phyloP scores from a whole-genome alignment of 495 filamentous ascomycete genomes.

The Podospora fimiseda region DNA sequence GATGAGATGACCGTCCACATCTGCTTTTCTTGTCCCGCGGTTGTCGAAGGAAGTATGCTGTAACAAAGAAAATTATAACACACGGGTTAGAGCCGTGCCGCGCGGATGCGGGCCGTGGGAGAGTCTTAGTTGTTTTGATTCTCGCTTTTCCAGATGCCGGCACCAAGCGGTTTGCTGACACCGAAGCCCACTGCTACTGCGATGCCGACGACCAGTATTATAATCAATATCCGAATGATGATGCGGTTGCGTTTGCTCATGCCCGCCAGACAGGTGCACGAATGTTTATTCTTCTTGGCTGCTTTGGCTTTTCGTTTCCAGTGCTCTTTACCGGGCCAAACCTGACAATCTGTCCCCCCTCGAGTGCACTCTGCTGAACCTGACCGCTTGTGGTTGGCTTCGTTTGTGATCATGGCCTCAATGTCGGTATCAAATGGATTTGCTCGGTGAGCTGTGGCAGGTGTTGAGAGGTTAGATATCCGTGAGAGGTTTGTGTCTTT shows the following conservation, averaged over 20 bases:
- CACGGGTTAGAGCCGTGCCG: conserved; percentile 1
- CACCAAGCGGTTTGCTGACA: conserved; percentile 45
- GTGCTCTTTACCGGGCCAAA: conserved; percentile 48
- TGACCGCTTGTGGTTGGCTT: conserved; percentile 26
- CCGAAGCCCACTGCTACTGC: conserved; percentile 44
- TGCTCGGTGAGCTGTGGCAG: conserved; percentile 23
- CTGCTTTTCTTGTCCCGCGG: background rate
- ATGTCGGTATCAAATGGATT: conserved; percentile 46
- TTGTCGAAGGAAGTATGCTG: background rate
- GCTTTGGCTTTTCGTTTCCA: conserved; percentile 44
- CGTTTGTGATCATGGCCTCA: conserved; percentile 38
- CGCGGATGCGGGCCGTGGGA: background rate
- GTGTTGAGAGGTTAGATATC: conserved; percentile 32
- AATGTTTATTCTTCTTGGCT: conserved; percentile 38
- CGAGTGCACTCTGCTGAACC: conserved; percentile 28
- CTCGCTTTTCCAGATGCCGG: conserved; percentile 38
- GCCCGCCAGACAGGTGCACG: conserved; percentile 37
- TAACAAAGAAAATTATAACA: conserved; percentile 1
- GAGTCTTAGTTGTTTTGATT: conserved; percentile 21
- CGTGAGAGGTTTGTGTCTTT: conserved; percentile 24
- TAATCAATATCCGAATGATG: conserved; percentile 37
- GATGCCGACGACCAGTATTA: conserved; percentile 38
- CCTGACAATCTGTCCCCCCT: conserved; percentile 34
- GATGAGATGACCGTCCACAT: background rate
- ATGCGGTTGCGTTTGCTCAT: conserved; percentile 44